Evolutionary conservation across 2,329 filamentous ascomycete species (phyloP).

Genomic region (Diaporthe ilicicola): DNA sequence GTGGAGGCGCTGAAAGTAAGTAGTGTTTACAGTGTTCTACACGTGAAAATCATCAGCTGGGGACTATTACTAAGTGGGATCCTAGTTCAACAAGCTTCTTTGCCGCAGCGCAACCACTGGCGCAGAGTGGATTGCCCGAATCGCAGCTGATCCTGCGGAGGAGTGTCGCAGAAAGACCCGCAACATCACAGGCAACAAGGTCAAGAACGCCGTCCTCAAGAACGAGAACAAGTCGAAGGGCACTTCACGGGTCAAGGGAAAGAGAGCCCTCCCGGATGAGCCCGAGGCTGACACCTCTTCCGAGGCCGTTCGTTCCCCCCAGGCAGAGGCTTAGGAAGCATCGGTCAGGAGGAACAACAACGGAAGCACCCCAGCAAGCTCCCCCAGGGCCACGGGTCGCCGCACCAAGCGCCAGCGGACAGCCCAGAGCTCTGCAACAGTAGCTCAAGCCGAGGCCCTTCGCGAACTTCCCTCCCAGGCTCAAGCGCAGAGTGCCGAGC

Average conservation of each 20-base stretch:
- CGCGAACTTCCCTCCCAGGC: neutral
- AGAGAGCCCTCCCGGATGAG: neutral
- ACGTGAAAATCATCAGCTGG: no score
- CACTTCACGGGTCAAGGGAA: neutral
- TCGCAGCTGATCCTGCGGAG: neutral
- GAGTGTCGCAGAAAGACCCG: neutral
- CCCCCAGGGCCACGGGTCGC: neutral
- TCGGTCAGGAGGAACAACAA: neutral
- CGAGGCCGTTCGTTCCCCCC: neutral
- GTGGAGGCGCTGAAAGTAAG: neutral
- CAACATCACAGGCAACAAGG: neutral
- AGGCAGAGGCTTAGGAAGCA: neutral
- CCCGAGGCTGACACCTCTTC: neutral
- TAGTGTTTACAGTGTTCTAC: no score
- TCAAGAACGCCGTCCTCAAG: neutral
- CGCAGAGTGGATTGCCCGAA: neutral
- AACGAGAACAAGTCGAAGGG: neutral
- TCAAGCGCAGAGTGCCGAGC: neutral
- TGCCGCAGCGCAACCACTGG: neutral
- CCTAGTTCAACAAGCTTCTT: neutral
- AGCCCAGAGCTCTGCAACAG: neutral
- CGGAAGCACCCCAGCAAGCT: neutral
- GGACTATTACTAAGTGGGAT: neutral
- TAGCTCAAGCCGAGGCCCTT: neutral
- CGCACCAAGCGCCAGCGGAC: neutral